Conservation (phyloP, 768 basidiomycete genomes). For the Tulasnella sp. region DNA sequence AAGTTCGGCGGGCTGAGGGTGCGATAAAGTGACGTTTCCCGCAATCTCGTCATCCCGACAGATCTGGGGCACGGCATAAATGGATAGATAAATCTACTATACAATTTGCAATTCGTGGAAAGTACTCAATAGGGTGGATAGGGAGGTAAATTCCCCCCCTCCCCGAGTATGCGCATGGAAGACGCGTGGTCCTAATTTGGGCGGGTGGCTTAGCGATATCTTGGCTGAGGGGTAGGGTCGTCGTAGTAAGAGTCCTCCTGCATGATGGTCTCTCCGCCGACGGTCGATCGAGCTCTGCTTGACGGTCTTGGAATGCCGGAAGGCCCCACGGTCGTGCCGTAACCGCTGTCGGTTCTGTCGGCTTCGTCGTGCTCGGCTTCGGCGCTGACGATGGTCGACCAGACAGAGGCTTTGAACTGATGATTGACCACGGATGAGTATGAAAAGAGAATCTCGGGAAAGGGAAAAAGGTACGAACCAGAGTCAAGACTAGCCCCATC, state of each 20-base stretch:
- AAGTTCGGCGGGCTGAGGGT: constrained; percentile 37
- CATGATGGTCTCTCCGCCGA: background rate
- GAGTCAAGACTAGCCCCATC: constrained; percentile 87
- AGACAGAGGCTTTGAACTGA: constrained; percentile 93
- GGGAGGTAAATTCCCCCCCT: no score
- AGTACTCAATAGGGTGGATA: background rate
- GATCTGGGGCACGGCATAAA: no score
- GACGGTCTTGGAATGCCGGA: background rate
- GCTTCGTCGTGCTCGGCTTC: constrained; percentile 25
- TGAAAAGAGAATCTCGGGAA: background rate
- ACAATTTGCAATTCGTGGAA: background rate
- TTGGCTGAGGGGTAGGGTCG: background rate
- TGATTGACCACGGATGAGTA: background rate
- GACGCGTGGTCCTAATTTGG: background rate
- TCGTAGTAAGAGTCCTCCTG: constrained; percentile 1
- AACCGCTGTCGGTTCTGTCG: constrained; percentile 30
- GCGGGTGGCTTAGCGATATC: background rate
- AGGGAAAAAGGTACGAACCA: constrained; percentile 40
- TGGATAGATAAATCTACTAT: background rate
- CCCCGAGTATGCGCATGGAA: background rate
- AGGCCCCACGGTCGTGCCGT: background rate
- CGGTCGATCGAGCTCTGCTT: background rate
- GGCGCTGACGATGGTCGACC: constrained; percentile 57
- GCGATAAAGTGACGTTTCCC: background rate
- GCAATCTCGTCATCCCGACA: no score